These are phyloP conservation scores for Pythium aristosporum DNA, from an alignment of 352 stramenopile species.

Conservation along the genomic window DNA sequence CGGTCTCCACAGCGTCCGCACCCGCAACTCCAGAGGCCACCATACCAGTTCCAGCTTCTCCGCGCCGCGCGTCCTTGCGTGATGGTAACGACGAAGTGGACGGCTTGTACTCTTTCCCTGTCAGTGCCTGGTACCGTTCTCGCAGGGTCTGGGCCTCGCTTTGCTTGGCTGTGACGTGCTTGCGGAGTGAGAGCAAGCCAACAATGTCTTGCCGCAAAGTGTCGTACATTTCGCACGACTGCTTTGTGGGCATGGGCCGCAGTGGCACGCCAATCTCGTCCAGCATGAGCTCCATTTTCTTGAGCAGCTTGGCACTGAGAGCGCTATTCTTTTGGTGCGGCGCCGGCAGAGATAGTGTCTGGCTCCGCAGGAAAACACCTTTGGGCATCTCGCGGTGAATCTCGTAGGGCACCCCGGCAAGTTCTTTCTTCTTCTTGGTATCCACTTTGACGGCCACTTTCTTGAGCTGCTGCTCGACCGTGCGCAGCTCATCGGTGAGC, in stretches of 20 bases:
- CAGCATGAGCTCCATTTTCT: conserved; percentile 67
- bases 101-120: conserved; percentile 49
- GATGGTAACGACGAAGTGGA: conserved; percentile 38
- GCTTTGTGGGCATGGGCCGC: conserved; percentile 71
- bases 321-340: conserved; percentile 34
- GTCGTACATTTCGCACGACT: conserved; percentile 62
- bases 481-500: conserved; percentile 54
- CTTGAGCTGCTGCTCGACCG: conserved; percentile 68
- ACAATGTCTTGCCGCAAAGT: conserved; percentile 56
- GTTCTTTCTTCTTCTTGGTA: conserved; percentile 73
- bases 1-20: conserved; percentile 11
- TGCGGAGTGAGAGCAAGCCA: conserved; percentile 53
- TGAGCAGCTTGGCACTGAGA: conserved; percentile 59
- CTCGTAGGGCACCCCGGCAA: conserved; percentile 58
- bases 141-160: conserved; percentile 45
- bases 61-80: conserved; percentile 9
- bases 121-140: conserved; percentile 56
- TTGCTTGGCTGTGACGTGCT: conserved; percentile 61
- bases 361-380: conserved; percentile 60
- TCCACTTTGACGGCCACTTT: conserved; percentile 60
- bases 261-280: conserved; percentile 64
- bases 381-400: conserved; percentile 49
- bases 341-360: conserved; percentile 47
- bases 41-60: neutral
- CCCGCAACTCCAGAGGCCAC: neutral